These are phyloP conservation scores for Penicillium sp. DNA, from an alignment of 2,329 filamentous ascomycete genomes.

Conservation along the genomic window DNA sequence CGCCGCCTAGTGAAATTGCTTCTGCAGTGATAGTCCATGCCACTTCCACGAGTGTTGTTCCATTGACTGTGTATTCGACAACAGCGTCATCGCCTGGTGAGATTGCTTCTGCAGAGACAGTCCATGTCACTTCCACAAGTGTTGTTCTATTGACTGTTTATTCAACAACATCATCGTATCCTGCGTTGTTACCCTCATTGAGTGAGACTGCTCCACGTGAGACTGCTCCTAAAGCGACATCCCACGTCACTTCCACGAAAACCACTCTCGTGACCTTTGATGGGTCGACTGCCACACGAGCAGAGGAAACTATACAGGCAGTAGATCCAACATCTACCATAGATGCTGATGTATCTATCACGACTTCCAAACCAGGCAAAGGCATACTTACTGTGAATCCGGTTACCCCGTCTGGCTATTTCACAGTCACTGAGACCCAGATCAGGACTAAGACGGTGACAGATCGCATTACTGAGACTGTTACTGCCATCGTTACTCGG, in stretches of 20 bases:
- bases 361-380: neutral
- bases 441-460: constrained; percentile 18
- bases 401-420: constrained; percentile 13
- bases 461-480: constrained; percentile 10
- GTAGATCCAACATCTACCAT: neutral
- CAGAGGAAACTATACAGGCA: neutral
- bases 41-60: neutral
- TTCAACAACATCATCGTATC: neutral
- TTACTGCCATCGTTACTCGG: constrained; percentile 6
- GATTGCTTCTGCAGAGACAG: neutral
- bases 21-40: neutral
- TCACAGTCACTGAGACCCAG: constrained; percentile 13
- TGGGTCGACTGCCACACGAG: neutral
- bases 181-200: neutral
- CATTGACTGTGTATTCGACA: neutral
- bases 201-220: neutral
- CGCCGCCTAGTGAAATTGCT: neutral
- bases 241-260: neutral
- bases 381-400: constrained; percentile 12
- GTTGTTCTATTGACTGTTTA: neutral
- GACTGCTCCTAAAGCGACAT: neutral
- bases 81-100: neutral
- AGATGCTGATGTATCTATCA: neutral
- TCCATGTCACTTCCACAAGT: neutral
- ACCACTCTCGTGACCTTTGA: neutral